Base-by-base conservation (phyloP, 768 basidiomycete genomes). In the Calocybe cyanea region DNA sequence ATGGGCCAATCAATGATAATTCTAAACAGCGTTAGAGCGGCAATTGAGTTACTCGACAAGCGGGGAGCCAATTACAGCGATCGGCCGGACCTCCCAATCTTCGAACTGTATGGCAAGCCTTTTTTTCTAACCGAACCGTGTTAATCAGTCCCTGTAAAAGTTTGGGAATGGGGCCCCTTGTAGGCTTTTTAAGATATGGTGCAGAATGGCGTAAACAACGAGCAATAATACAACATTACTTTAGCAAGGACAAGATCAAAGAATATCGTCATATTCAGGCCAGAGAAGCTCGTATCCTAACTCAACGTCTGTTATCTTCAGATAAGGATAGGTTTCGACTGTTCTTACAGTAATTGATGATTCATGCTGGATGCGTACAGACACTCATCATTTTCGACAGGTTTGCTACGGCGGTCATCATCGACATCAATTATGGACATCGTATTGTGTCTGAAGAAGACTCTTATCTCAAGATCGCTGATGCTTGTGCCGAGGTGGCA, bases 401-500 rank as follows among this genome's bases (percentile, higher is more conserved):
- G 14, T 48, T 41, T 50, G 46, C 37, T 20, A 52, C 44, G 7
- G 54, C 53, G 1, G 55, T 56, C 7, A 60, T 63, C 23, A 58
- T 64, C 49, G 46, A 48, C 23, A 45, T 62, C 15, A 54, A 61
- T 0, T 68, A 63, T 38, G 70, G 71, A 7, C 62, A 68, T 31
- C 51, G 53, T 17, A 57, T 70, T 34, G 49, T 52, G 1, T 60
- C 59, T 8, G 46, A 54, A 25, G 63, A 70, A 9, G 73, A 77
- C 44, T 61, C 62, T 1, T 64, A 69, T 41, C 57, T 78, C 21
- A 43, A 52, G 9, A 54, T 68, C 7, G 70, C 67, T 10, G 64
- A 71, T 31, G 54, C 58, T n/a, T 60, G 65, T 8, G 50, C 60
- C 21, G 37, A 56, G 13, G 49, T 63, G 45, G 44, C 62, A 36